Percentiles rank a stretch among this genome's conserved stretches.
These are phyloP conservation scores for Triticum urartu DNA, from an alignment of 176 grass and related monocot genomes.

Conservation along the genomic window DNA sequence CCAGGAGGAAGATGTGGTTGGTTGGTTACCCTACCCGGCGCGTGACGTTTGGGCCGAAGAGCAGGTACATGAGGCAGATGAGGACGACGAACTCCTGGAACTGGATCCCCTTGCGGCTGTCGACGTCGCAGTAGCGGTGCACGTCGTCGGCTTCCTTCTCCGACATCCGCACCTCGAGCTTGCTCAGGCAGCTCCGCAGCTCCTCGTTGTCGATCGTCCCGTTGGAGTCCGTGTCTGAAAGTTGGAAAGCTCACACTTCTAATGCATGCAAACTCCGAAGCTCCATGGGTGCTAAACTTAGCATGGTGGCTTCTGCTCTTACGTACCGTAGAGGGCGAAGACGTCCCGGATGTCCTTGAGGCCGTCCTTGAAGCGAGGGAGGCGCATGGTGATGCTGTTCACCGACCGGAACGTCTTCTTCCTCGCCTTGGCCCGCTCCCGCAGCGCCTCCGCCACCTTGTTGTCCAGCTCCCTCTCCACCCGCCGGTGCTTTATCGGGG, in stretches of 20 bases:
- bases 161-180: conserved; percentile 43
- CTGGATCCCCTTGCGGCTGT: conserved; percentile 56
- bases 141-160: conserved; percentile 46
- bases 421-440: conserved; percentile 33
- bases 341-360: conserved; percentile 57
- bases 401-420: conserved; percentile 52
- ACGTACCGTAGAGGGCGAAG: conserved; percentile 57
- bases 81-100: conserved; percentile 71
- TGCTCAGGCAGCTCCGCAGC: conserved; percentile 45
- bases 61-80: conserved; percentile 66
- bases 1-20: background rate
- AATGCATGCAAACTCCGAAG: background rate
- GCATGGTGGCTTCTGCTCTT: background rate
- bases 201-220: conserved; percentile 62
- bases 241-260: background rate
- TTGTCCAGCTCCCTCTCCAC: conserved; percentile 48
- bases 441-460: conserved; percentile 61
- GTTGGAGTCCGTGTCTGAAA: conserved; percentile 59
- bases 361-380: conserved; percentile 70
- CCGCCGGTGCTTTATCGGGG: conserved; percentile 32
- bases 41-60: conserved; percentile 42
- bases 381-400: conserved; percentile 85
- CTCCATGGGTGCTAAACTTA: background rate
- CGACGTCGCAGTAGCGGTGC: conserved; percentile 61
- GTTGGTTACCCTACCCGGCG: conserved; percentile 26